A percentile compares a stretch with the other conserved stretches of the same genome.
Conservation (phyloP, 78 protist genomes). For the Tieghemostelium lacteum region DNA sequence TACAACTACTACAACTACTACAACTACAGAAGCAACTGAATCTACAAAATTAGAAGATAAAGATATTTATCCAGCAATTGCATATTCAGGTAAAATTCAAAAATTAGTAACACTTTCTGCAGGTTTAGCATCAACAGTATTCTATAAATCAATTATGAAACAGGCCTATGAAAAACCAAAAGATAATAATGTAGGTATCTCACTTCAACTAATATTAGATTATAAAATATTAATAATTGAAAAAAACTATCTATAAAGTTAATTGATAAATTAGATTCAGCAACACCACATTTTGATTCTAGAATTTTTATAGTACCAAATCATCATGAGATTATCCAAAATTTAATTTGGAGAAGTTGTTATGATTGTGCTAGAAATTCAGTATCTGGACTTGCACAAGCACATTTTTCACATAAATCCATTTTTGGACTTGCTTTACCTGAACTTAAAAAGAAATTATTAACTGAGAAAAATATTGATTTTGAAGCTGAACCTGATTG, state of each 20-base stretch:
- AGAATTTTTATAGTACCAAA: constrained; percentile 63
- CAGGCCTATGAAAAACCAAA: constrained; percentile 7
- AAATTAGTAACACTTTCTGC: constrained; percentile 66
- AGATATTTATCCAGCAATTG: neutral
- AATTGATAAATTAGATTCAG: neutral
- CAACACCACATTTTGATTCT: constrained; percentile 6
- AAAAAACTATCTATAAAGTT: neutral
- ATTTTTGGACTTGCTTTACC: neutral
- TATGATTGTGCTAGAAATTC: constrained; percentile 67
- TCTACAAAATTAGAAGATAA: constrained; percentile 20
- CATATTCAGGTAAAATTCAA: constrained; percentile 51
- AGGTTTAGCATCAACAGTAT: constrained; percentile 63
- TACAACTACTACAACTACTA: no score
- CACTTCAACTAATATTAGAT: neutral
- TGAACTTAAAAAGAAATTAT: constrained; percentile 14
- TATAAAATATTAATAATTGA: neutral
- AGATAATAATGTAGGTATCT: neutral
- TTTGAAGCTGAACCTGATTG: constrained; percentile 50
- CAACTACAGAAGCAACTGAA: neutral
- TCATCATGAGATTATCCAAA: constrained; percentile 51
- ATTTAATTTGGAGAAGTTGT: constrained; percentile 71
- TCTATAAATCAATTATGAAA: constrained; percentile 36
- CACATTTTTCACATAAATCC: constrained; percentile 45
- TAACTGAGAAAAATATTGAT: constrained; percentile 18
- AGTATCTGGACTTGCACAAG: constrained; percentile 40